A percentile compares a stretch with the other conserved stretches of the same genome.
phyloP scores from a whole-genome alignment of 768 basidiomycete species.

The Amylocystis lapponica region DNA sequence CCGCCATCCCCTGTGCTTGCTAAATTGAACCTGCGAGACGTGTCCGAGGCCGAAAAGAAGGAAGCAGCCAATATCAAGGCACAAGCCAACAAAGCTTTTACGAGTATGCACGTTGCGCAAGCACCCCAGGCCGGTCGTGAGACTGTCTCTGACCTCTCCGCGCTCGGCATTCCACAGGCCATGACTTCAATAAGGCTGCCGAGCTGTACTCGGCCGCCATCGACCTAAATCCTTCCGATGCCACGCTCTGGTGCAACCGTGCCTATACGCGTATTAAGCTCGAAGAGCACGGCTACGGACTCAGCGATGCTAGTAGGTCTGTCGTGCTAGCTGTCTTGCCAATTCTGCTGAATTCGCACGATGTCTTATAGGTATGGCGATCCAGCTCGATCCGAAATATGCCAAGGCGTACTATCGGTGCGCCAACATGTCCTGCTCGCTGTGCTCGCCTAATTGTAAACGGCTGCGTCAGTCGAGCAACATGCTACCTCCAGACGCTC shows the following conservation, averaged over 20 bases:
- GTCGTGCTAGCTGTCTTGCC: neutral
- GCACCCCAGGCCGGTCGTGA: neutral
- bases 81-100: constrained; percentile 86
- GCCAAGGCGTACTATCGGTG: constrained; percentile 87
- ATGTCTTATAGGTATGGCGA: constrained; percentile 59
- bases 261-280: constrained; percentile 90
- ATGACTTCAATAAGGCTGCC: constrained; percentile 74
- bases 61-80: constrained; percentile 71
- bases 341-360: neutral
- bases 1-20: constrained; percentile 55
- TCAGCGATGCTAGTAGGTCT: constrained; percentile 76
- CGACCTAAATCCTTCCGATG: constrained; percentile 79
- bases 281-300: constrained; percentile 91
- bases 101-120: constrained; percentile 38
- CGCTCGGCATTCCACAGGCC: constrained; percentile 32
- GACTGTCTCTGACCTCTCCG: neutral
- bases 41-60: constrained; percentile 66
- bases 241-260: constrained; percentile 92
- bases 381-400: constrained; percentile 83
- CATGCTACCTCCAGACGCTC: constrained; percentile 85
- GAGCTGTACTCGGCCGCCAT: constrained; percentile 81
- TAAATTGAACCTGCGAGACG: constrained; percentile 44
- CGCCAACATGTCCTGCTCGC: constrained; percentile 12
- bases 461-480: constrained; percentile 58
- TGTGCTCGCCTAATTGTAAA: neutral